A percentile compares a stretch with the other conserved stretches of the same genome.
These are phyloP conservation scores for Trichoderma semiorbis DNA, from an alignment of 2,329 filamentous ascomycete genomes.

Conservation along the genomic window DNA sequence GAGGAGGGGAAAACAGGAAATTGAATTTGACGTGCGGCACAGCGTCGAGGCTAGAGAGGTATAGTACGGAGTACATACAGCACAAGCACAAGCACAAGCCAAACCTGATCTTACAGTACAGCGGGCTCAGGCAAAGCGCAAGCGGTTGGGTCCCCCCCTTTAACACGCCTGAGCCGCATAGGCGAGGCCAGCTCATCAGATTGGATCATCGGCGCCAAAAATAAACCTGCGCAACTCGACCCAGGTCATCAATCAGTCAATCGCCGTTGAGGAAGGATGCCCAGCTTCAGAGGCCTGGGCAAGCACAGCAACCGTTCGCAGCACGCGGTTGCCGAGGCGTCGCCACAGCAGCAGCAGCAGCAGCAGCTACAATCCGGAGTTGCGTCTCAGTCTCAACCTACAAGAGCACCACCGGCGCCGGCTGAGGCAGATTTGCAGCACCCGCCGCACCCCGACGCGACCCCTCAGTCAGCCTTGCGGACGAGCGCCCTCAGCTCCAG, in stretches of 20 bases:
- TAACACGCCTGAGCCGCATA: neutral
- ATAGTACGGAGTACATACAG: neutral
- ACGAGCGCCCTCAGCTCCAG: conserved; percentile 42
- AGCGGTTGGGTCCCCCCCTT: neutral
- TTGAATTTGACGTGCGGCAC: neutral
- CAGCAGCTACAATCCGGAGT: conserved; percentile 24
- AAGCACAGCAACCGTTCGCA: conserved; percentile 57
- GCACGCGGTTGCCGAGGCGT: conserved; percentile 50
- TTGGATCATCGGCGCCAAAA: neutral
- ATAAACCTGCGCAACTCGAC: conserved; percentile 6
- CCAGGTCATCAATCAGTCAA: neutral
- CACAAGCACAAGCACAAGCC: neutral
- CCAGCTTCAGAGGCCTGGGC: conserved; percentile 50
- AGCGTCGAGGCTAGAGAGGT: neutral
- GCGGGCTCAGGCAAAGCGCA: neutral
- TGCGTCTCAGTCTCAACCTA: neutral
- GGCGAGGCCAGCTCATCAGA: neutral
- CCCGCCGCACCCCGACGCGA: conserved; percentile 24
- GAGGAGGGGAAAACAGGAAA: neutral
- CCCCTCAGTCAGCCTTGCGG: conserved; percentile 46
- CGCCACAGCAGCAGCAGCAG: conserved; percentile 32
- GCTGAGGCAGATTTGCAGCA: conserved; percentile 28
- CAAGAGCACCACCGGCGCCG: conserved; percentile 20
- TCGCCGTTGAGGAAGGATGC: neutral
- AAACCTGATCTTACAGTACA: neutral